A percentile compares a stretch with the other conserved stretches of the same genome.
phyloP scores from a whole-genome alignment of 257 asterid genomes.

The Lavandula angustifolia region DNA sequence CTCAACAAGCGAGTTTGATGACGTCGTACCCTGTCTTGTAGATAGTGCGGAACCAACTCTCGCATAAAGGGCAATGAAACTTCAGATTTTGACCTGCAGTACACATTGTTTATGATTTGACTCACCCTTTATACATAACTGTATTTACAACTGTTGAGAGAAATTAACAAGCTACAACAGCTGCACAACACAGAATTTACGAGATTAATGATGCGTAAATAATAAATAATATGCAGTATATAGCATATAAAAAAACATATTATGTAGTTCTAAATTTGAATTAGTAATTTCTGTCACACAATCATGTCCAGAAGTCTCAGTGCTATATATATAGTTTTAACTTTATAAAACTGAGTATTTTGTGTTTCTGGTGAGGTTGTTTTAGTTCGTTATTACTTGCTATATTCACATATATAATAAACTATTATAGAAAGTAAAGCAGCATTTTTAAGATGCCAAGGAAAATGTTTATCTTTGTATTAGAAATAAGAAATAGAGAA shows the following conservation, averaged over 20 bases:
- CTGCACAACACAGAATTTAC: not conserved
- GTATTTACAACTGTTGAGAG: conserved; percentile 14
- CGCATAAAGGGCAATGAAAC: conserved; percentile 83
- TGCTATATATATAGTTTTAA: not conserved
- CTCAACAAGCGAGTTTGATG: conserved; percentile 31
- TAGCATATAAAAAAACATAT: not conserved
- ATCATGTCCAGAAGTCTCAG: conserved; percentile 11
- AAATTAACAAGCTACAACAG: too few relatives aligned
- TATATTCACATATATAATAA: not conserved
- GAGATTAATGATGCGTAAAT: not conserved
- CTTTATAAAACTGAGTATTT: not conserved
- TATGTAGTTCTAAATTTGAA: not conserved
- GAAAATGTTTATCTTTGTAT: conserved; percentile 10
- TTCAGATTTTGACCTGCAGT: conserved; percentile 84
- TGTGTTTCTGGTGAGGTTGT: conserved; percentile 18
- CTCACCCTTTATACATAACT: conserved; percentile 8
- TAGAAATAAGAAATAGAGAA: conserved; percentile 26
- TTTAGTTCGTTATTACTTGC: conserved; percentile 12
- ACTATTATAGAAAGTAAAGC: conserved; percentile 21
- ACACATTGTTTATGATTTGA: conserved; percentile 32
- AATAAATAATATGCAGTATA: conserved; percentile 7
- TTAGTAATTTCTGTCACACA: not conserved
- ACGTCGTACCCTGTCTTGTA: conserved; percentile 85
- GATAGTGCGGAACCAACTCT: conserved; percentile 91
- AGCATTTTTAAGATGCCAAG: conserved; percentile 30